phyloP scores from a whole-genome alignment of 2,329 filamentous ascomycete species.

The Fusarium chuoi region DNA sequence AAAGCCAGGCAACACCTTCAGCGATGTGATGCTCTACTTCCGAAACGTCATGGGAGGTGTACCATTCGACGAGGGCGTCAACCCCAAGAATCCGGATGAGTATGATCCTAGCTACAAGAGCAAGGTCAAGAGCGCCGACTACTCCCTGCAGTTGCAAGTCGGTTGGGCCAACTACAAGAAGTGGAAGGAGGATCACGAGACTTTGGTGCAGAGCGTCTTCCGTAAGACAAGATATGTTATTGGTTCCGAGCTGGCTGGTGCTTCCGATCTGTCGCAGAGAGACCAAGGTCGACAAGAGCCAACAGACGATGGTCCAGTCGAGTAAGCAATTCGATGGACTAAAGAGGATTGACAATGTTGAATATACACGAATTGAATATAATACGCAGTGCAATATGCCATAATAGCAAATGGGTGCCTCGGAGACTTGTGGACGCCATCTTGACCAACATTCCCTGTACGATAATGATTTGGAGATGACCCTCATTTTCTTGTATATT shows the following conservation, averaged over 20 bases:
- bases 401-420: background rate
- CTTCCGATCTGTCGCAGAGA: background rate
- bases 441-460: background rate
- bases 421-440: too few species aligned
- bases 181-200: background rate
- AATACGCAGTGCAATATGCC: too few species aligned
- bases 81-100: background rate
- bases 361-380: rapidly evolving
- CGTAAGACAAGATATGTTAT: background rate
- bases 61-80: background rate
- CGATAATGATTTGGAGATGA: rapidly evolving
- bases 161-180: background rate
- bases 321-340: background rate
- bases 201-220: background rate
- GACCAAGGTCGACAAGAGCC: background rate
- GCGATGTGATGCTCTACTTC: background rate
- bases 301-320: background rate
- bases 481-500: rapidly evolving
- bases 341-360: too few species aligned
- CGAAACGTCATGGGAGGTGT: background rate
- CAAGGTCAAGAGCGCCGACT: background rate
- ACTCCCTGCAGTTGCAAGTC: background rate
- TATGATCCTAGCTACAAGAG: background rate
- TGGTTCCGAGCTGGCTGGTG: background rate
- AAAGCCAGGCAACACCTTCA: background rate